A percentile compares a stretch with the other conserved stretches of the same genome.
phyloP scores from a whole-genome alignment of 345 rosid species.

The Carallia brachiata region DNA sequence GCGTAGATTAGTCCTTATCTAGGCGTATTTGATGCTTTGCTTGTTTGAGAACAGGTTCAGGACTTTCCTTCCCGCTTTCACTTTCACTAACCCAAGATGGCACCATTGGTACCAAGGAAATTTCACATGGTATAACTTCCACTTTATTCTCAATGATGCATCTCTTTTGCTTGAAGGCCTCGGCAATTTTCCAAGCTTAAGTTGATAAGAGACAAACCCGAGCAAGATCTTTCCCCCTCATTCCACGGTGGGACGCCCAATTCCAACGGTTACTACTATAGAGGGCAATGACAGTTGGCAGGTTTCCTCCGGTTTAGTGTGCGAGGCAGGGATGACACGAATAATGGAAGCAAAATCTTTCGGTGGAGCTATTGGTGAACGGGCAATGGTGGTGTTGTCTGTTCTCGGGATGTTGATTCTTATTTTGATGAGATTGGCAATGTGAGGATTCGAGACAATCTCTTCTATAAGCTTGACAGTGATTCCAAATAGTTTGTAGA shows the following conservation, averaged over 20 bases:
- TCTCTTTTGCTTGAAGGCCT: conserved; percentile 29
- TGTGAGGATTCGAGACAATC: conserved; percentile 75
- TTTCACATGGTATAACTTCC: too few relatives aligned
- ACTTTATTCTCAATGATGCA: conserved; percentile 6
- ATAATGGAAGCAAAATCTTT: conserved; percentile 8
- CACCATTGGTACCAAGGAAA: conserved; percentile 15
- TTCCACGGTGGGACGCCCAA: conserved; percentile 21
- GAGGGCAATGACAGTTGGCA: conserved; percentile 71
- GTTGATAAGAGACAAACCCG: too few relatives aligned
- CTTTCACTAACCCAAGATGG: too few relatives aligned
- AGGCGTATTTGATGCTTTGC: conserved; percentile 32
- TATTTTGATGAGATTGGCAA: conserved; percentile 33
- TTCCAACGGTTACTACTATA: conserved; percentile 31
- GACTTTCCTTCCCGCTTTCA: not conserved
- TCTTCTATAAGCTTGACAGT: conserved; percentile 75
- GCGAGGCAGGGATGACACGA: conserved; percentile 37
- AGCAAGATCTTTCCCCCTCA: conserved; percentile 35
- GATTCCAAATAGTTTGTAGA: conserved; percentile 81
- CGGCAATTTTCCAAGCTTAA: too few relatives aligned
- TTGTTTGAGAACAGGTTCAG: conserved; percentile 9
- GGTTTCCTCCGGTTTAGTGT: conserved; percentile 57
- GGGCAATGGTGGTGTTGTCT: conserved; percentile 12
- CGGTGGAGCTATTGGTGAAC: conserved; percentile 17
- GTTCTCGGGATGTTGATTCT: conserved; percentile 7
- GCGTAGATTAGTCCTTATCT: too few relatives aligned